phyloP scores from a whole-genome alignment of 768 basidiomycete species.

The Termitomyces eurrhizus region DNA sequence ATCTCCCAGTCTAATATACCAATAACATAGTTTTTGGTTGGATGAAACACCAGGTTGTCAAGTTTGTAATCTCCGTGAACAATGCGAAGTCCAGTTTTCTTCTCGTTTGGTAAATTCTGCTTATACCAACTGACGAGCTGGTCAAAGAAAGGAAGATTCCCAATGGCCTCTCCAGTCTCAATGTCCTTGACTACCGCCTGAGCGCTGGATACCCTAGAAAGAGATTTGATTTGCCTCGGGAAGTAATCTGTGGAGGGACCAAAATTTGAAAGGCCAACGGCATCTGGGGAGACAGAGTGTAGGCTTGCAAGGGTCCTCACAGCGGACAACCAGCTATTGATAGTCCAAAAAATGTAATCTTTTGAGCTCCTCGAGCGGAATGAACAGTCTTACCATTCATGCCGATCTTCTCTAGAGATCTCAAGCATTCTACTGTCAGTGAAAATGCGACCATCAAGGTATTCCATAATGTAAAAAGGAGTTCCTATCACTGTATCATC shows the following conservation, averaged over 20 bases:
- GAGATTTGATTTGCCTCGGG: constrained; percentile 88
- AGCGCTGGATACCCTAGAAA: constrained; percentile 74
- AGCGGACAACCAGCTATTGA: constrained; percentile 71
- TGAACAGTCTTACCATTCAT: constrained; percentile 52
- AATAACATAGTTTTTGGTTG: constrained; percentile 86
- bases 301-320: constrained; percentile 68
- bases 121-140: constrained; percentile 77
- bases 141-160: constrained; percentile 72
- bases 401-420: constrained; percentile 54
- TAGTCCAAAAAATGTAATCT: constrained; percentile 21
- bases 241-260: constrained; percentile 81
- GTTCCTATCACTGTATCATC: constrained; percentile 78
- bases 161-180: constrained; percentile 55
- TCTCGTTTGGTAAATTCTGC: constrained; percentile 72
- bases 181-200: constrained; percentile 70
- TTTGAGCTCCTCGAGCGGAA: neutral
- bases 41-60: constrained; percentile 96
- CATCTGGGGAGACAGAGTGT: constrained; percentile 56
- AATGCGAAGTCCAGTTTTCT: constrained; percentile 70
- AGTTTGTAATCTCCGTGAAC: constrained; percentile 98
- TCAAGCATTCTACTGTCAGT: constrained; percentile 78
- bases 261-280: constrained; percentile 66
- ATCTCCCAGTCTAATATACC: constrained; percentile 98
- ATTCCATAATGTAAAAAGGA: constrained; percentile 96
- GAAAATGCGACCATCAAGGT: constrained; percentile 90